A percentile compares a stretch with the other conserved stretches of the same genome.
These are phyloP conservation scores for Gossypium rotundifolium DNA, from an alignment of 345 rosid genomes.

Conservation along the genomic window DNA sequence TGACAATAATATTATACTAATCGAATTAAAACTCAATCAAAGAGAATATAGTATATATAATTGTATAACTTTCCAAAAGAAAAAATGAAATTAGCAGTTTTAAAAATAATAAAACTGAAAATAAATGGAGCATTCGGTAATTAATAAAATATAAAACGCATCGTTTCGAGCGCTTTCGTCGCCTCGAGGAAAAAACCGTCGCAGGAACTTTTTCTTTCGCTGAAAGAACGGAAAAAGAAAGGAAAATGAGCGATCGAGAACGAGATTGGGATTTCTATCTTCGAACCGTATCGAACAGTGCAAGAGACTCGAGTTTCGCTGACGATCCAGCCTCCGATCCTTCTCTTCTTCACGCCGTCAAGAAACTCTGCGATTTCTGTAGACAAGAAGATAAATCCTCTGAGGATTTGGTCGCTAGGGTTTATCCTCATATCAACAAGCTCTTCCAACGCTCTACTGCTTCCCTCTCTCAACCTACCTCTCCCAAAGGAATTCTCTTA, in stretches of 20 bases:
- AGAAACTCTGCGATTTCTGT: conserved; percentile 64
- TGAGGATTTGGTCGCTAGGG: conserved; percentile 80
- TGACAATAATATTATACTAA: too few relatives aligned
- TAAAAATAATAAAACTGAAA: background rate
- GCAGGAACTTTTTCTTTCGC: background rate
- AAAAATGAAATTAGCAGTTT: too few relatives aligned
- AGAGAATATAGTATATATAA: too few relatives aligned
- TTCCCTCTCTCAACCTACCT: conserved; percentile 58
- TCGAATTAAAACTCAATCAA: too few relatives aligned
- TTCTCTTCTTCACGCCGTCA: conserved; percentile 67
- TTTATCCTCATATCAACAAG: conserved; percentile 68
- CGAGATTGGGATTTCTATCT: conserved; percentile 73
- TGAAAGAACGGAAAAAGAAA: background rate
- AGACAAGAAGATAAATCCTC: conserved; percentile 51
- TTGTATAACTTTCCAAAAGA: too few relatives aligned
- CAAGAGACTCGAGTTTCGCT: conserved; percentile 62
- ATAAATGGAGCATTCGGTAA: background rate
- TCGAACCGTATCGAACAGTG: conserved; percentile 52
- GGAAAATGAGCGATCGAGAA: conserved; percentile 3
- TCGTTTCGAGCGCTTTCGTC: background rate
- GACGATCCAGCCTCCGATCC: conserved; percentile 83
- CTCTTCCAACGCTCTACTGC: conserved; percentile 76
- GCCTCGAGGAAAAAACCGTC: background rate
- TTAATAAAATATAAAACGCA: background rate
- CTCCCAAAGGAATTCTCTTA: conserved; percentile 70